Evolutionary conservation across 1,284 basidiomycete genomes (phyloP), one percentile per base, ranked within the genome.

Genomic region (Rhodotorula sp.): DNA sequence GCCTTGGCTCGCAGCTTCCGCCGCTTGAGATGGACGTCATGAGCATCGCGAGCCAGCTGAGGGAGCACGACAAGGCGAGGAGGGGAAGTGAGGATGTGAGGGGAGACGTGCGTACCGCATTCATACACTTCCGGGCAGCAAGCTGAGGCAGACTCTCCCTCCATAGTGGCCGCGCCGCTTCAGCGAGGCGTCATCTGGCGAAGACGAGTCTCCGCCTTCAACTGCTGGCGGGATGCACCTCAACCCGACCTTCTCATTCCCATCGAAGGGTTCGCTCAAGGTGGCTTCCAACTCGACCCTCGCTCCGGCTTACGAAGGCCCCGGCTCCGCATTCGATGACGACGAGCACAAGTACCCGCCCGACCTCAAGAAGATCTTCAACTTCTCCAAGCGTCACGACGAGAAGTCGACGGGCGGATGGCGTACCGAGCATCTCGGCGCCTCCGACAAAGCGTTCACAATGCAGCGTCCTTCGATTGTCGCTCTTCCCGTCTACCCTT

Each of bases 401-500:
- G 51, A 63, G 11, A 64, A 66, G 19, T 17, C n/a, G 17, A 48
- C 54, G 7, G 60, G 62, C 22, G 73, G 64, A 0, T 74, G 73
- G 73, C 48, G 65, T 15, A 72, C 67, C 29, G 73, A 74, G 64
- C 49, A 69, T 47, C 58, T 74, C 24, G 73, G 69, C 15, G 46
- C 56, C 2, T 65, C 66, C 29, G 51, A 52, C 9, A 60, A 64
- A 34, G 64, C 70, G 7, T 66, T 65, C 51, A 49, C 53, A 6
- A 24, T 58, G 52, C 65, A 62, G 34, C 62, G 73, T 0, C 73
- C 70, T n/a, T 70, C 68, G 39, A 72, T 74, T 62, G 73, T 74
- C 44, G 73, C 73, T 2, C 49, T 74, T 8, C 73, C 73, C 5
- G 70, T 74, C 9, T 74, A 74, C 54, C 73, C 73, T 9, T 59